Evolutionary conservation across 2,329 filamentous ascomycete species (phyloP), one percentile per base, ranked within the genome.

Genomic region (Penicillium sp.): DNA sequence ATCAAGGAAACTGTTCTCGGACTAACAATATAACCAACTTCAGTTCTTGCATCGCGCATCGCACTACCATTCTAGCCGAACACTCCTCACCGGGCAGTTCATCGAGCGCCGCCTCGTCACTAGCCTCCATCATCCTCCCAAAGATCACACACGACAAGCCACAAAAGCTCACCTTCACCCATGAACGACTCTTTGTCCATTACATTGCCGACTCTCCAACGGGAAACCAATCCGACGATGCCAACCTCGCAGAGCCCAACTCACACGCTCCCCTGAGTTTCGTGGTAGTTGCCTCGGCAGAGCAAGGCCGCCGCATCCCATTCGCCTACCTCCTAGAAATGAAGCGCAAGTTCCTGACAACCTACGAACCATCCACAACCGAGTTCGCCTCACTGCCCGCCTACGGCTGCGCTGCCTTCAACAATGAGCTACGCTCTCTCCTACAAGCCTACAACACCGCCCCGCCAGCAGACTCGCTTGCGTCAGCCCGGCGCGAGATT

Each of bases 301-400:
- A 87, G 43, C 86, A 96, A 53, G 91, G 91, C 62, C 89, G 93
- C 38, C 90, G 93, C 70, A 88, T 97, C 55, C 90, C 93, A 6
- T 99, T 97, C 72, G 92, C 91, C 54, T 99, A 90, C 79, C 86
- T 99, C 3, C 84, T 94, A 52, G 93, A 96, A 75, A 89, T 96
- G 72, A 93, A 96, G 78, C 89, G 89, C 73, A 89, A 89, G 64
- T 99, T 99, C 78, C 82, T 96, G 17, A 77, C 82, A 7, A 80
- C 87, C 44, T 94, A 91, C 73, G 79, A 86, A 13, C 80, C 86
- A 0, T 81, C 79, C 10, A 79, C 77, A 49, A 91, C 89, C 54
- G 87, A 96, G 67, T 97, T 93, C 69, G 78, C 82, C 41, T 82
- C 86, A 43, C 81, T 97, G 66, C 93, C 92, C 47, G 89, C 93